Conservation (phyloP, 306 rosid species). For the Vicia villosa region DNA sequence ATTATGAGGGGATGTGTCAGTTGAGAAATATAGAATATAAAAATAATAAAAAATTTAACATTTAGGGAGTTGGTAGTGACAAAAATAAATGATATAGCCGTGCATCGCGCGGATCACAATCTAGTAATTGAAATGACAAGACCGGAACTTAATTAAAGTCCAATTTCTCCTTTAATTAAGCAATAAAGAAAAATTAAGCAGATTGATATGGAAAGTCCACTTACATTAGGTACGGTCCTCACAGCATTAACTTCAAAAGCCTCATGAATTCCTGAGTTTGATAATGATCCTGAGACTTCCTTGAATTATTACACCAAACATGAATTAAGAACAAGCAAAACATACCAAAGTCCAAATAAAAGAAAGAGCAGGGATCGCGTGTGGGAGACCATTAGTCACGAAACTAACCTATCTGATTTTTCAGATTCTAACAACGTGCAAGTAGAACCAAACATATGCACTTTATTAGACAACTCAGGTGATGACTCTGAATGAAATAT, state of each 20-base stretch:
- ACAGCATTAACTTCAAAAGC: slow-evolving; percentile 48
- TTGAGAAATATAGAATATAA: too few relatives aligned
- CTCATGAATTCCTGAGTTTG: slow-evolving; percentile 45
- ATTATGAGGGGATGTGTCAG: too few relatives aligned
- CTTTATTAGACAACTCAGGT: slow-evolving; percentile 30
- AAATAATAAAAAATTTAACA: too few relatives aligned
- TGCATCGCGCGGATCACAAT: too few relatives aligned
- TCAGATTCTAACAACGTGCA: slow-evolving; percentile 32
- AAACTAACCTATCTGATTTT: slow-evolving; percentile 63
- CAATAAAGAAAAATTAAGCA: background rate
- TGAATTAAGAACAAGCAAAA: slow-evolving; percentile 7
- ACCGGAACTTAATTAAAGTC: too few relatives aligned
- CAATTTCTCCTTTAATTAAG: background rate
- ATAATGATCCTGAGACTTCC: slow-evolving; percentile 52
- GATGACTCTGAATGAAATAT: slow-evolving; percentile 30
- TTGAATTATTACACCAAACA: slow-evolving; percentile 41
- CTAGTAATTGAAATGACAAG: too few relatives aligned
- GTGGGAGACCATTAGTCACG: slow-evolving; percentile 15
- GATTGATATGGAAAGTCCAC: slow-evolving; percentile 21
- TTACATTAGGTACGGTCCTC: slow-evolving; percentile 37
- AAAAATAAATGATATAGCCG: too few relatives aligned
- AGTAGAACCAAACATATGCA: slow-evolving; percentile 21
- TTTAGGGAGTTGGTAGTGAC: too few relatives aligned
- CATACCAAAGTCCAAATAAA: background rate
- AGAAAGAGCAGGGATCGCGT: background rate